Base-by-base conservation (phyloP, 2,329 filamentous ascomycete genomes). In the Pseudogymnoascus verrucosus region DNA sequence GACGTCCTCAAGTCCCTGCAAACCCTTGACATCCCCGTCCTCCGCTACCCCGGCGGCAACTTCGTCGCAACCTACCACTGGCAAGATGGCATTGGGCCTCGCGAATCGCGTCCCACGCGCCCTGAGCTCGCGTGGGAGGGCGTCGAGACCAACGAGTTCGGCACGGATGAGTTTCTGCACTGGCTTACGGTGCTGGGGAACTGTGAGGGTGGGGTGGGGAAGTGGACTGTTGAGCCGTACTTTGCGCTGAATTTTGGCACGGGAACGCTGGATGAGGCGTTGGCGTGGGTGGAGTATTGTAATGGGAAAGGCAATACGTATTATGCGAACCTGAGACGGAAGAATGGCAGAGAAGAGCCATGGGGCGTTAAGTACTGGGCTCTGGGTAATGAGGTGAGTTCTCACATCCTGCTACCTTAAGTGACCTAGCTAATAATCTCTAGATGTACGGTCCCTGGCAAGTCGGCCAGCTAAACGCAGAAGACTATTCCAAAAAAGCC, bases 331-430 rank as follows among this genome's bases (percentile, higher is more conserved):
- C 79, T 93, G 60, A 85, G 91, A 34, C 83, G 90, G 11, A 81
- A 88, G 69, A 88, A 95, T 75, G 90, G 90, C 10, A 86, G 84
- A 34, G 81, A 87, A 63, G 84, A 91, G 76, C 91, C 90, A 4
- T 93, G 93, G 76, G 87, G 87, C 65, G 84, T 93, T 70, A 91
- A 90, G 76, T 93, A 93, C 79, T 95, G 90, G 90, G 89, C 89
- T 1, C 82, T 95, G 26, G 90, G 90, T 8, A 95, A 95, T 75
- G 85, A 88, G 70, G 81, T 81, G 47, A 34, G 47, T 34, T 34
- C 12, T 2, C 4, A 1, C 26, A 34, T 34, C 0, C 26, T 19
- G 5, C 7, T 10, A 34, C 5, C 4, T 6, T 12, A 19, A n/a
- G 1, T n/a, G 8, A 34, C 12, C 3, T 57, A 0, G 11, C 61